These are phyloP conservation scores for Aspergillus ustus DNA, from an alignment of 2,329 filamentous ascomycete species.

Conservation along the genomic window DNA sequence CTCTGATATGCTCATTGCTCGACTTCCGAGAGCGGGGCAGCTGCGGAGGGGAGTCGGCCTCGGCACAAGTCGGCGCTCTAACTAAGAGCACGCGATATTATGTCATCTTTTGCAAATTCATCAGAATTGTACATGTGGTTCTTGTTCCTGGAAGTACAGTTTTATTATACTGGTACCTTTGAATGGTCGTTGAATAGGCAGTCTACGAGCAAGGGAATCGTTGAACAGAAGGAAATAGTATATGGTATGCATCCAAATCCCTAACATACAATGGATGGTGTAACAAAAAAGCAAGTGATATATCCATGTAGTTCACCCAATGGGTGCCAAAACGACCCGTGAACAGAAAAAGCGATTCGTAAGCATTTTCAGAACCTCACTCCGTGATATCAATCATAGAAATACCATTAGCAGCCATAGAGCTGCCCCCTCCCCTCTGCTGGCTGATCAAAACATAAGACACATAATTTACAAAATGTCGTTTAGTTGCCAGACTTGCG, in stretches of 20 bases:
- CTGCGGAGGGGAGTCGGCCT: conserved; percentile 8
- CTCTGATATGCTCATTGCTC: background rate
- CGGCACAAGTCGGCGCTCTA: conserved; percentile 9
- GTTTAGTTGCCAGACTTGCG: conserved; percentile 58
- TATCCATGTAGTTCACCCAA: conserved; percentile 47
- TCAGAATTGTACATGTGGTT: background rate
- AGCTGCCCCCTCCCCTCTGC: conserved; percentile 21
- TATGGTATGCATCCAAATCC: conserved; percentile 43
- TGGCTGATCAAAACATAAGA: conserved; percentile 27
- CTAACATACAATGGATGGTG: conserved; percentile 42
- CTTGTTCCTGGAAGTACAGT: background rate
- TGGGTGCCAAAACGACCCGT: conserved; percentile 30
- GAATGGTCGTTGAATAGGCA: background rate
- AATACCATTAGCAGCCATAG: conserved; percentile 29
- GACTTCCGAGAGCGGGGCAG: conserved; percentile 13
- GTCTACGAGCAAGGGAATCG: background rate
- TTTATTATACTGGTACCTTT: background rate
- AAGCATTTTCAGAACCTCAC: conserved; percentile 41
- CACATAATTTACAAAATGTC: conserved; percentile 29
- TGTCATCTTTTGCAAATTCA: conserved; percentile 10
- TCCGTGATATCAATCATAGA: conserved; percentile 38
- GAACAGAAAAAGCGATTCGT: conserved; percentile 39
- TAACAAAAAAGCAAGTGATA: conserved; percentile 40
- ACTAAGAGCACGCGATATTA: conserved; percentile 25
- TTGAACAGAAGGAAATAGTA: conserved; percentile 35